Conservation (phyloP, 78 protist genomes). For the Speleostelium caveatum region DNA sequence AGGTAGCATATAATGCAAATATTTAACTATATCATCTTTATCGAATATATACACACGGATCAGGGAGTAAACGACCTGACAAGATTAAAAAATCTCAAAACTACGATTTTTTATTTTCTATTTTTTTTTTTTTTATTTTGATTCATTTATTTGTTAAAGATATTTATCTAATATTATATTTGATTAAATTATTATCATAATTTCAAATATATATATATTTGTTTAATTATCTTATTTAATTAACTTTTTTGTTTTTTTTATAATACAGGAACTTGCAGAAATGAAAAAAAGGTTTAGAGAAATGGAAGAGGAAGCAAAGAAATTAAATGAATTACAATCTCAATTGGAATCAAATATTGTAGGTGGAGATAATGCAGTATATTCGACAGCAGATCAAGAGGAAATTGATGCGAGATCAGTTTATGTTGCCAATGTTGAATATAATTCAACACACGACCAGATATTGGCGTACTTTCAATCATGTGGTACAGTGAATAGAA, state of each 20-base stretch:
- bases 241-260: neutral
- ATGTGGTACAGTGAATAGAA: constrained; percentile 90
- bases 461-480: constrained; percentile 85
- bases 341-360: constrained; percentile 2
- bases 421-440: constrained; percentile 91
- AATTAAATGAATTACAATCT: constrained; percentile 46
- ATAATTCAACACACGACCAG: constrained; percentile 87
- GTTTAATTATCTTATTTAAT: neutral
- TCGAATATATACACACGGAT: no score
- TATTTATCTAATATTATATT: no score
- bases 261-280: constrained; percentile 50
- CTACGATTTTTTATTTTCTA: no score
- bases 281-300: constrained; percentile 71
- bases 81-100: no score
- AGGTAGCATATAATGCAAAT: no score
- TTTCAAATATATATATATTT: no score
- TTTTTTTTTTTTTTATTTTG: neutral
- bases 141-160: neutral
- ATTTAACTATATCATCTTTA: no score
- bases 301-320: constrained; percentile 72
- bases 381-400: constrained; percentile 54
- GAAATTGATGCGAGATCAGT: constrained; percentile 89
- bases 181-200: neutral
- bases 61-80: no score
- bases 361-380: neutral